Evolutionary conservation across 2,329 filamentous ascomycete species (phyloP), one percentile per base, ranked within the genome.

Genomic region (Xylariaceae sp.): DNA sequence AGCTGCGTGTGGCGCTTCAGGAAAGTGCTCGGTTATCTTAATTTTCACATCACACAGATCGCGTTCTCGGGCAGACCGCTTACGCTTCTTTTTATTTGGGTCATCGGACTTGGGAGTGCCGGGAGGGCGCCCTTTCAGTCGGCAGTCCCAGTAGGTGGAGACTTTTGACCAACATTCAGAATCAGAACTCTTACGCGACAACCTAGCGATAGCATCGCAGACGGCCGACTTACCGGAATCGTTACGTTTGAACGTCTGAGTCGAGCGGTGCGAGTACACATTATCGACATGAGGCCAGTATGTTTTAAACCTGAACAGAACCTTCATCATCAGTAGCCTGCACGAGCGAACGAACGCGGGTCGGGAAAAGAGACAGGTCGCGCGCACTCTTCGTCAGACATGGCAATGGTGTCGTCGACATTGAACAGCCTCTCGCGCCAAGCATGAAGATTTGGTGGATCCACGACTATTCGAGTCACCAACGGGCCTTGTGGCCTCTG

Each of bases 41-140:
- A 89, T 88, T 64, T 89, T 89, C 48, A 89, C 85, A 59, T 89
- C 84, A 59, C 85, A 90, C n/a, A 88, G 70, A 62, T 88, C 83
- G 9, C 83, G 72, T 59, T 85, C 79, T 29, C 85, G 71, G n/a
- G 81, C 81, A 24, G 74, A 78, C 17, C 85, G 78, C 62, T 87
- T 88, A 26, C 85, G 74, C 61, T 88, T 88, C 70, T 87, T 88
- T 67, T 88, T 88, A 58, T 78, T 81, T 0, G 85, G 85, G 52
- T 89, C 84, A 32, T 84, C 78, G 1, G 83, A 85, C 59, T 89
- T 88, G 43, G 83, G 81, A 3, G 85, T 89, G 19, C 85, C 85
- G 0, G 85, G 80, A 0, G 85, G 84, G 0, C 85, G 74, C 16
- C 85, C 85, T 63, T 89, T 89, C 55, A 89, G 73, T 23, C 85